These are phyloP conservation scores for Penicillium crystallinum DNA, from an alignment of 495 filamentous ascomycete species.

Conservation along the genomic window DNA sequence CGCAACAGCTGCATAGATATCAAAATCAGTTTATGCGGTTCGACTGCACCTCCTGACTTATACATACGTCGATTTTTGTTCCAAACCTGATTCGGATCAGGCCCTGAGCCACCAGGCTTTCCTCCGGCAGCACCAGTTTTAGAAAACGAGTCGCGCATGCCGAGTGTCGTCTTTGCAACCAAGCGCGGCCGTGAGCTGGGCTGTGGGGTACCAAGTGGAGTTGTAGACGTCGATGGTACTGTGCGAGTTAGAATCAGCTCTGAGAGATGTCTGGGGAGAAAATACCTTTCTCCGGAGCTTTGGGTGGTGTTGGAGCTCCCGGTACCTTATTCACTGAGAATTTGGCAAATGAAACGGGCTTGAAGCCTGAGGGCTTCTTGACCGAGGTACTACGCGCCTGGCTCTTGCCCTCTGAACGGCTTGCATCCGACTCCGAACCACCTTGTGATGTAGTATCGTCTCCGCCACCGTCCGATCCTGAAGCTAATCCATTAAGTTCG, in stretches of 20 bases:
- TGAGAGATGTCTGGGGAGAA: background rate
- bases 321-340: conserved; percentile 48
- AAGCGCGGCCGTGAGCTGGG: conserved; percentile 53
- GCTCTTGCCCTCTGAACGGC: conserved; percentile 51
- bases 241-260: background rate
- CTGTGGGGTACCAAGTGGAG: conserved; percentile 37
- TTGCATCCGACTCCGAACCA: conserved; percentile 46
- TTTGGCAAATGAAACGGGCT: conserved; percentile 91
- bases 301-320: conserved; percentile 49
- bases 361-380: conserved; percentile 86
- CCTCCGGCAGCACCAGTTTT: conserved; percentile 40
- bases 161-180: conserved; percentile 61
- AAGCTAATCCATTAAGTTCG: conserved; percentile 41
- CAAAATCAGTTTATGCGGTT: conserved; percentile 20
- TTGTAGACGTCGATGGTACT: conserved; percentile 40
- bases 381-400: conserved; percentile 64
- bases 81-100: conserved; percentile 80
- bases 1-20: conserved; percentile 55
- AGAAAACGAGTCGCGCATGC: conserved; percentile 48
- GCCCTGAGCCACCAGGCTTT: conserved; percentile 48
- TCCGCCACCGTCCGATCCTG: conserved; percentile 38
- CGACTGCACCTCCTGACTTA: background rate
- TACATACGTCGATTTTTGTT: conserved; percentile 93
- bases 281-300: conserved; percentile 54
- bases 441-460: conserved; percentile 44